phyloP scores from a whole-genome alignment of 2,329 filamentous ascomycete genomes.

The Trichoderma breve region DNA sequence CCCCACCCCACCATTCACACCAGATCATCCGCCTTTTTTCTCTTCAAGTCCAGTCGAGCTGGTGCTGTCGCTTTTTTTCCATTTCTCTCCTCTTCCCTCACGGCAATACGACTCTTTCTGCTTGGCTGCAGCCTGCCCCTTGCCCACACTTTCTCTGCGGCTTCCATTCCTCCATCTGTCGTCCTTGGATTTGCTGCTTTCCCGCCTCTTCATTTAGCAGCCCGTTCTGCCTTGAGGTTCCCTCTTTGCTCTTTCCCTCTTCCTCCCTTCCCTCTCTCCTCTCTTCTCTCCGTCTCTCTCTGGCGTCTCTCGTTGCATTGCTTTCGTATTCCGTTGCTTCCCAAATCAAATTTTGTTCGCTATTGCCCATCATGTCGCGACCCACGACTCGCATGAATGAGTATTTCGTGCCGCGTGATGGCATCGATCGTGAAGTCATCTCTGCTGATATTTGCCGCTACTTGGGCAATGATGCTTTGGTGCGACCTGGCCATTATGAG shows the following conservation, averaged over 20 bases:
- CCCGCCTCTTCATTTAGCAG: conserved; percentile 10
- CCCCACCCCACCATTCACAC: conserved; percentile 20
- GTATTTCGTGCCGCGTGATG: conserved; percentile 77
- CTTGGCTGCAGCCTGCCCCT: conserved; percentile 10
- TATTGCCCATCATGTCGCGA: conserved; percentile 20
- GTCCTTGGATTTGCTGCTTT: conserved; percentile 7
- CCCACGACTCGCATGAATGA: conserved; percentile 61
- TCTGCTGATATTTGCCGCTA: conserved; percentile 83
- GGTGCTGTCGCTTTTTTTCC: conserved; percentile 3
- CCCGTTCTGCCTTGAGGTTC: conserved; percentile 7
- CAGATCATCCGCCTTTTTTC: conserved; percentile 19
- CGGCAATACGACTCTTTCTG: neutral
- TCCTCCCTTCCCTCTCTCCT: conserved; percentile 19
- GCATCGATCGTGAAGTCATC: conserved; percentile 81
- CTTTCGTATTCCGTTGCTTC: conserved; percentile 12
- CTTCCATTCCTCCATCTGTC: conserved; percentile 11
- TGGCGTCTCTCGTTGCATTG: conserved; percentile 24
- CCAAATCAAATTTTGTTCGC: conserved; percentile 2
- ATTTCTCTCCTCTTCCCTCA: neutral
- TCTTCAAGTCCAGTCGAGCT: conserved; percentile 5
- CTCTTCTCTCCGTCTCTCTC: conserved; percentile 25
- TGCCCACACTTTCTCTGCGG: conserved; percentile 8
- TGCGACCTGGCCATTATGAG: conserved; percentile 71
- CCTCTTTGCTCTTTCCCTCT: neutral
- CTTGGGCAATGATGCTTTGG: conserved; percentile 77